phyloP scores from a whole-genome alignment of 768 basidiomycete species.

The Lentinula lateritia region DNA sequence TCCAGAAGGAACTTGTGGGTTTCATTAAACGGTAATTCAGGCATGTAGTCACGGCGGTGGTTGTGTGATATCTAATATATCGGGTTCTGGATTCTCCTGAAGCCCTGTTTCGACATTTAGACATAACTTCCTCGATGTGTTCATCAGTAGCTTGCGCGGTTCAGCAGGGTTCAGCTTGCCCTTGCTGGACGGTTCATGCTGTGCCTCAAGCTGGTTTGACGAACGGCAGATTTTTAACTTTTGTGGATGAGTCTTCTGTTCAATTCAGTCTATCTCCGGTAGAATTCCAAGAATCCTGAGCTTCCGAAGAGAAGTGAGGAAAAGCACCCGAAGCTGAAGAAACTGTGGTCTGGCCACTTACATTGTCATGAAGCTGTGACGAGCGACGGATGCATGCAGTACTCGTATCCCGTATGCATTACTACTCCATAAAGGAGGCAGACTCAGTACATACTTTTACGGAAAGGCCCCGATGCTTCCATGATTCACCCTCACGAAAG shows the following conservation, averaged over 20 bases:
- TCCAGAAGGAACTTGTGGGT: conserved; percentile 88
- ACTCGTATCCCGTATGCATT: not conserved
- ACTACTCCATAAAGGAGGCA: too few species aligned
- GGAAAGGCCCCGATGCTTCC: not conserved
- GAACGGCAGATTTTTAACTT: not conserved
- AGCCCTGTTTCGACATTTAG: not conserved
- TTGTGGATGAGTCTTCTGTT: not conserved
- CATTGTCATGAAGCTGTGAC: not conserved
- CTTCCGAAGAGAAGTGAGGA: not conserved
- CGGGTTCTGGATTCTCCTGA: not conserved
- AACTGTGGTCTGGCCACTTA: not conserved
- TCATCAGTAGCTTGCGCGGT: too few species aligned
- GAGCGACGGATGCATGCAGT: not conserved
- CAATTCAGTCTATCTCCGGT: not conserved
- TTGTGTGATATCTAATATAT: not conserved
- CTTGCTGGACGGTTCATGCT: not conserved
- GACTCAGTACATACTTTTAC: not conserved
- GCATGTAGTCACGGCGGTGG: not conserved
- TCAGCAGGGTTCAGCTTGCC: not conserved
- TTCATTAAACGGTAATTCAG: conserved; percentile 64
- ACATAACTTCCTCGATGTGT: not conserved
- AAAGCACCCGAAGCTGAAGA: not conserved
- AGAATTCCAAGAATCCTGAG: not conserved
- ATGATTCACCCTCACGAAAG: not conserved
- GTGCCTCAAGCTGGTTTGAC: not conserved